Conservation (phyloP, 2,329 filamentous ascomycete genomes). For the Fusarium transvaalense region DNA sequence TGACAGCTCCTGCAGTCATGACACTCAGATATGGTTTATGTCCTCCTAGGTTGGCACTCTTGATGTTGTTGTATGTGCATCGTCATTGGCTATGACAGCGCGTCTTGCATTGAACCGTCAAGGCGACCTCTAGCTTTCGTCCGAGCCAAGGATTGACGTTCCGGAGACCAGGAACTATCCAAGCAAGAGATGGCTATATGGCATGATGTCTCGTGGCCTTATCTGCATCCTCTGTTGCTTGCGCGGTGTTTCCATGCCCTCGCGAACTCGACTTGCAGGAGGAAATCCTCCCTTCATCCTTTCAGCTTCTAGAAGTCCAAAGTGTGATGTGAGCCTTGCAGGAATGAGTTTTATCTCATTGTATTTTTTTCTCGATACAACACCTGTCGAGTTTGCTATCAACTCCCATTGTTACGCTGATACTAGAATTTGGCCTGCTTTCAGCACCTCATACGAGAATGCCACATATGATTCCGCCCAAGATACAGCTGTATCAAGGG, state of each 20-base stretch:
- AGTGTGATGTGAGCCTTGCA: not conserved
- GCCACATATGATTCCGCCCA: not conserved
- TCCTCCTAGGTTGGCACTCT: conserved; percentile 19
- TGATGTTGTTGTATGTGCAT: conserved; percentile 14
- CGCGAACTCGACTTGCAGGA: not conserved
- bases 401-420: not conserved
- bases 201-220: conserved; percentile 17
- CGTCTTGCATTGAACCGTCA: conserved; percentile 20
- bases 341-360: not conserved
- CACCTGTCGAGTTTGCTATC: not conserved
- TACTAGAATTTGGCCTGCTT: not conserved
- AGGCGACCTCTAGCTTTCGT: conserved; percentile 22
- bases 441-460: not conserved
- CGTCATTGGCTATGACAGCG: conserved; percentile 22
- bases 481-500: not conserved
- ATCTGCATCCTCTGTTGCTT: not conserved
- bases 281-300: not conserved
- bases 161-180: conserved; percentile 34
- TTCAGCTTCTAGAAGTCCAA: conserved; percentile 1
- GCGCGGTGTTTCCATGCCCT: not conserved
- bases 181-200: conserved; percentile 8
- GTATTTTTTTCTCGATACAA: not conserved
- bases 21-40: conserved; percentile 26
- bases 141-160: conserved; percentile 18
- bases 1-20: conserved; percentile 17